phyloP scores from a whole-genome alignment of 2,329 filamentous ascomycete genomes.

The Basipetospora chlamydospora region DNA sequence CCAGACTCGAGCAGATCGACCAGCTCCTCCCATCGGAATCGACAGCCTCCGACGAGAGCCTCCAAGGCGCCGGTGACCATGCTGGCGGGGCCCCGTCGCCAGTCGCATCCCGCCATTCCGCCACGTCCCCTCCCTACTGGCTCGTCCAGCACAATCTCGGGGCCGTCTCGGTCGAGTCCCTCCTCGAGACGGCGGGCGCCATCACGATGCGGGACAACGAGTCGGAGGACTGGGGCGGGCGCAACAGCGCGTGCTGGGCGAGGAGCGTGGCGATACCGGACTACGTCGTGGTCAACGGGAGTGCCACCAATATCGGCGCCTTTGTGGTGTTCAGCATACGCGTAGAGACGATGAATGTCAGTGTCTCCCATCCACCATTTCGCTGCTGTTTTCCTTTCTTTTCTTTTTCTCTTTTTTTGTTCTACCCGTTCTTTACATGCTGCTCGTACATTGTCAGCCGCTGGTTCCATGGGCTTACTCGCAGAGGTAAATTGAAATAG shows the following conservation, averaged over 20 bases:
- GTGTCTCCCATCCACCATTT: constrained; percentile 18
- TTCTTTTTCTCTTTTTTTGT: constrained; percentile 1
- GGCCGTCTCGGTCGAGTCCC: constrained; percentile 1
- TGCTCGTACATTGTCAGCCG: too few relatives aligned
- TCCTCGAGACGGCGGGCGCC: constrained; percentile 22
- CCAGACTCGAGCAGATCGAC: too few relatives aligned
- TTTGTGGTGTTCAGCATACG: constrained; percentile 92
- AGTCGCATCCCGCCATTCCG: not conserved
- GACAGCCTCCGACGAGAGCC: not conserved
- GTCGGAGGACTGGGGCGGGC: constrained; percentile 31
- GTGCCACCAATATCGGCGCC: constrained; percentile 52
- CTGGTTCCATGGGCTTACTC: too few relatives aligned
- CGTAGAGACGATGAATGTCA: constrained; percentile 71
- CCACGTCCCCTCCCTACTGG: constrained; percentile 4
- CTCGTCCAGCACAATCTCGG: constrained; percentile 1
- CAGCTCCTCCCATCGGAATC: not conserved
- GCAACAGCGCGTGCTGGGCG: constrained; percentile 49
- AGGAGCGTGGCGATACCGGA: constrained; percentile 45
- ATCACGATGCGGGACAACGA: constrained; percentile 52
- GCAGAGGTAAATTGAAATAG: constrained; percentile 20
- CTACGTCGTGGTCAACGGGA: constrained; percentile 41
- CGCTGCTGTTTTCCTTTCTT: too few relatives aligned
- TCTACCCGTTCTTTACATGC: not conserved
- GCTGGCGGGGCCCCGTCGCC: not conserved
- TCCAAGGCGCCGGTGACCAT: not conserved